Conservation (phyloP, 2,329 filamentous ascomycete genomes). For the Penicillium verrucosum region DNA sequence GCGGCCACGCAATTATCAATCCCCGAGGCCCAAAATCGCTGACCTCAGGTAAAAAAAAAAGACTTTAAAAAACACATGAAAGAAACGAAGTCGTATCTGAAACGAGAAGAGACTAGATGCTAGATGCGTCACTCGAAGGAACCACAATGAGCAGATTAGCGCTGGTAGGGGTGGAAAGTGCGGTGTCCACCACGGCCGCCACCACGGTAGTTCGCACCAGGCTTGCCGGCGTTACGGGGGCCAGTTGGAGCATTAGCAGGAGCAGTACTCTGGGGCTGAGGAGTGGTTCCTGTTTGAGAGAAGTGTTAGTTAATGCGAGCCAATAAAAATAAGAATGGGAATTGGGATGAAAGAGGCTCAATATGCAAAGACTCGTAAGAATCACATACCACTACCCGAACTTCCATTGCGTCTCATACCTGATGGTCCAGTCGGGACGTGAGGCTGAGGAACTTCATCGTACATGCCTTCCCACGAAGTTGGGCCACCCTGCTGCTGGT, state of each 20-base stretch:
- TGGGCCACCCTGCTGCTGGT: slow-evolving; percentile 59
- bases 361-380: slow-evolving; percentile 8
- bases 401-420: slow-evolving; percentile 45
- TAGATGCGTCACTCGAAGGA: background rate
- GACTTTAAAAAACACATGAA: slow-evolving; percentile 8
- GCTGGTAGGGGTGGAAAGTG: slow-evolving; percentile 76
- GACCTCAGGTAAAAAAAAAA: slow-evolving; percentile 4
- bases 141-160: slow-evolving; percentile 21
- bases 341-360: background rate
- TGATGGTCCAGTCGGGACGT: slow-evolving; percentile 55
- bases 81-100: slow-evolving; percentile 8
- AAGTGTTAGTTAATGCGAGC: background rate
- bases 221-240: slow-evolving; percentile 89
- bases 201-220: slow-evolving; percentile 89
- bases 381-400: slow-evolving; percentile 44
- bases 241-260: slow-evolving; percentile 88
- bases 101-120: background rate
- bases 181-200: slow-evolving; percentile 72
- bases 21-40: slow-evolving; percentile 5
- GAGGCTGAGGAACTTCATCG: slow-evolving; percentile 85
- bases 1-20: background rate
- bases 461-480: slow-evolving; percentile 98
- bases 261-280: slow-evolving; percentile 50
- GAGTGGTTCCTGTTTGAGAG: slow-evolving; percentile 33
- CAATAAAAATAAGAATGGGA: background rate